Conservation (phyloP, 306 rosid species). For the Trifolium fragiferum region DNA sequence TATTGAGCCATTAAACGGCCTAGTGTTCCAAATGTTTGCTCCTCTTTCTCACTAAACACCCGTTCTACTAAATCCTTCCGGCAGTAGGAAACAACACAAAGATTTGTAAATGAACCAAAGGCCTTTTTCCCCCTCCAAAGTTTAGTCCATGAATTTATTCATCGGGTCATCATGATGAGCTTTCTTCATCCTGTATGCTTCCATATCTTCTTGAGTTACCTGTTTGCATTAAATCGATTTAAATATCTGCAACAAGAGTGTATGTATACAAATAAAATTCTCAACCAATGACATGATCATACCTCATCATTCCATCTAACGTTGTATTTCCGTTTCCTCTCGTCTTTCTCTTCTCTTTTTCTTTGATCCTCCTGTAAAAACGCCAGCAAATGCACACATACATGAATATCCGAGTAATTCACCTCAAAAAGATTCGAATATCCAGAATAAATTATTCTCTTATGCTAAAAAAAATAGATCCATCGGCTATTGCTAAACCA, state of each 20-base stretch:
- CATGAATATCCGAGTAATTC: neutral
- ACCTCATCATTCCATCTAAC: constrained; percentile 42
- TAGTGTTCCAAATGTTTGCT: neutral
- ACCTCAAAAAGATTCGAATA: neutral
- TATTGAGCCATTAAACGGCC: neutral
- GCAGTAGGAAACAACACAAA: constrained; percentile 9
- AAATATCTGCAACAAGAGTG: neutral
- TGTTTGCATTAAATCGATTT: neutral
- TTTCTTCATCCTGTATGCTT: constrained; percentile 44
- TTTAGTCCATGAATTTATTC: constrained; percentile 29
- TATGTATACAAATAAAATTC: constrained; percentile 7
- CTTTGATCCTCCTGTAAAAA: constrained; percentile 39
- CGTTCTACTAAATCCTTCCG: neutral
- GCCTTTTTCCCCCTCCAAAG: neutral
- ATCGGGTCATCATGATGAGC: constrained; percentile 43
- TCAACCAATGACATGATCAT: neutral
- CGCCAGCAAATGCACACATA: neutral
- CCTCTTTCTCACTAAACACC: neutral
- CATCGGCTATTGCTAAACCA: neutral
- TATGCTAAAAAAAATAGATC: neutral
- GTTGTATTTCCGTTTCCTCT: constrained; percentile 44
- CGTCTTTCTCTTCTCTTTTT: constrained; percentile 41
- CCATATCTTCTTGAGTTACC: constrained; percentile 40
- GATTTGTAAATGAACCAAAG: too few relatives aligned
- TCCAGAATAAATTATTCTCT: neutral